phyloP scores from a whole-genome alignment of 2,329 filamentous ascomycete genomes.

The Furcasterigmium sp. region DNA sequence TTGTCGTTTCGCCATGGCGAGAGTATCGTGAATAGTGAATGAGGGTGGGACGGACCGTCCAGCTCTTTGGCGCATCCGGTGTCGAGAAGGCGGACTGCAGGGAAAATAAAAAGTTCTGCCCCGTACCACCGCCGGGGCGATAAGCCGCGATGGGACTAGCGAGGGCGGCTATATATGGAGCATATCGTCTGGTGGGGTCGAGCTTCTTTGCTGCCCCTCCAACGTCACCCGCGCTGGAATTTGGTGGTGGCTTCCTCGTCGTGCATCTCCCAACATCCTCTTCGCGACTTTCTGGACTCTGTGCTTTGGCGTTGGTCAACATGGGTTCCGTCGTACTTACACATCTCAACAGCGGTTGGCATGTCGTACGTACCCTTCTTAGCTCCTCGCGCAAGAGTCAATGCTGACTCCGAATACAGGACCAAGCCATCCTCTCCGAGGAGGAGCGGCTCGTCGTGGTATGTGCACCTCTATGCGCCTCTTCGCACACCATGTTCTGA shows the following conservation, averaged over 20 bases:
- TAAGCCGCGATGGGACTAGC: slow-evolving; percentile 5
- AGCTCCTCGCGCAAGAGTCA: slow-evolving; percentile 21
- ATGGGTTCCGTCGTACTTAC: slow-evolving; percentile 87
- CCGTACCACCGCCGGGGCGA: slow-evolving; percentile 6
- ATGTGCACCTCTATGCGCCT: slow-evolving; percentile 63
- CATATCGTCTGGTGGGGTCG: not conserved
- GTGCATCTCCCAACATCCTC: not conserved
- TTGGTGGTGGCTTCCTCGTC: no score
- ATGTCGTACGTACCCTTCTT: slow-evolving; percentile 95
- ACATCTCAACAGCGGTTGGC: slow-evolving; percentile 89
- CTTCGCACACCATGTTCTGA: no score
- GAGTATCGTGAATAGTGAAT: not conserved
- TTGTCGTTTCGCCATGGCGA: slow-evolving; percentile 39
- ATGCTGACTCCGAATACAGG: not conserved
- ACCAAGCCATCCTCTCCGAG: slow-evolving; percentile 45
- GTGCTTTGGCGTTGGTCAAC: not conserved
- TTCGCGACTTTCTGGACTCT: no score
- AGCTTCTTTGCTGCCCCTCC: slow-evolving; percentile 1
- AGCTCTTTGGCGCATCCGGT: no score
- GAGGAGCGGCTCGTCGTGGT: slow-evolving; percentile 82
- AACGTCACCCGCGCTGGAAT: not conserved
- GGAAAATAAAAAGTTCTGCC: slow-evolving; percentile 15
- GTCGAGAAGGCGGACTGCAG: no score
- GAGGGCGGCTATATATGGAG: slow-evolving; percentile 3
- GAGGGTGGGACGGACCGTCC: slow-evolving; percentile 1